Percentiles rank a stretch among this genome's conserved stretches.
Conservation (phyloP, 2,329 filamentous ascomycete genomes). For the Raffaelea ambrosiae region DNA sequence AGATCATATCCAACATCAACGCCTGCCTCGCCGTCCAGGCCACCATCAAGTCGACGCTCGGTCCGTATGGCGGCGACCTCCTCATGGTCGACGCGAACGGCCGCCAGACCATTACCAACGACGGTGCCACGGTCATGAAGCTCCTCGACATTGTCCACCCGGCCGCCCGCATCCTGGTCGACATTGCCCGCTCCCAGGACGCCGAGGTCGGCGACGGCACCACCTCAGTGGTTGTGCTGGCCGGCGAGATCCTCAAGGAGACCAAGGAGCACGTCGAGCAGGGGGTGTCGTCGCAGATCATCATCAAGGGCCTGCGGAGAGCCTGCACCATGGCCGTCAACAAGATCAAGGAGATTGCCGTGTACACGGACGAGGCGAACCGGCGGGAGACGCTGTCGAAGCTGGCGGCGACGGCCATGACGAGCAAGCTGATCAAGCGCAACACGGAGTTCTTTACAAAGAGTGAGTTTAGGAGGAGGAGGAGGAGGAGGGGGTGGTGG, state of each 20-base stretch:
- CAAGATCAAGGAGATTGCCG: conserved; percentile 96
- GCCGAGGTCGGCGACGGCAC: conserved; percentile 98
- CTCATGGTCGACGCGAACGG: conserved; percentile 95
- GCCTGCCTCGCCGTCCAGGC: conserved; percentile 92
- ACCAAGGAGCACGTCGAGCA: conserved; percentile 93
- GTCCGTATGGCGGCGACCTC: conserved; percentile 93
- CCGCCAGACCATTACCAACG: conserved; percentile 95
- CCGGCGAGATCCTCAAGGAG: conserved; percentile 97
- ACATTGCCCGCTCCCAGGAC: conserved; percentile 97
- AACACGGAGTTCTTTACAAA: conserved; percentile 97
- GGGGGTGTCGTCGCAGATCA: conserved; percentile 93
- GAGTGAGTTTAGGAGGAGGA: conserved; percentile 62
- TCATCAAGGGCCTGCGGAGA: conserved; percentile 90
- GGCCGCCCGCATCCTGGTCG: conserved; percentile 91
- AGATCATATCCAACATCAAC: conserved; percentile 97
- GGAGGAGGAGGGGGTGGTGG: too few species aligned
- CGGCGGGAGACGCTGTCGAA: conserved; percentile 82
- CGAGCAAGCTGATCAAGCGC: conserved; percentile 96
- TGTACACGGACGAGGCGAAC: conserved; percentile 74
- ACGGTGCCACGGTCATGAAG: conserved; percentile 99
- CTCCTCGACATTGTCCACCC: conserved; percentile 98
- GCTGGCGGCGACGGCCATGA: conserved; percentile 94
- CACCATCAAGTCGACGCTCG: conserved; percentile 91
- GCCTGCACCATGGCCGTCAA: conserved; percentile 88
- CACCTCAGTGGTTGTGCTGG: conserved; percentile 91